Conservation (phyloP, 31 red algal species). For the Porphyra umbilicalis region DNA sequence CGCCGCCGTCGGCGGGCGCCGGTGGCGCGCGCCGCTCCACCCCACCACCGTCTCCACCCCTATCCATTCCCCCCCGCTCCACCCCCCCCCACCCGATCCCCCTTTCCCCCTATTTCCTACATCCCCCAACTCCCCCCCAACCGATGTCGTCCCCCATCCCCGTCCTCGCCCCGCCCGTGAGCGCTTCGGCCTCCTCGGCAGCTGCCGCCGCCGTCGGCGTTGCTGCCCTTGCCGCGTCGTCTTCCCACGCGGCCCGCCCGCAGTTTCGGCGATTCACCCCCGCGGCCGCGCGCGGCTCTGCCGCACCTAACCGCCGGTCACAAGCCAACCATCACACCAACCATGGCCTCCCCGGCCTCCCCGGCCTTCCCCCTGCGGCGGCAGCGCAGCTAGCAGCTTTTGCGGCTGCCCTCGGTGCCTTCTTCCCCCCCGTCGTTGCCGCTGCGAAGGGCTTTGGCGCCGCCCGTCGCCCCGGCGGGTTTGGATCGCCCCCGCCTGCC, state of each 20-base stretch:
- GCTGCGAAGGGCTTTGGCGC: neutral
- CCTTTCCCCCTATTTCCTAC: neutral
- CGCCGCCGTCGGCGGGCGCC: neutral
- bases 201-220: neutral
- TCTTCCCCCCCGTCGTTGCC: neutral
- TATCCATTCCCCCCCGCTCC: neutral
- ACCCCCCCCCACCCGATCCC: too few species aligned
- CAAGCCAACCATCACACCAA: too few species aligned
- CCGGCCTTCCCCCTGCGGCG: neutral
- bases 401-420: neutral
- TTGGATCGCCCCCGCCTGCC: too few species aligned
- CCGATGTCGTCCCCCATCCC: neutral
- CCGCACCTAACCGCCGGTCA: too few species aligned
- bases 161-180: neutral
- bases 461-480: neutral
- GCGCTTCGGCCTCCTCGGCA: neutral
- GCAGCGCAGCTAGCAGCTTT: neutral
- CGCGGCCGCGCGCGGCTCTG: neutral
- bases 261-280: neutral
- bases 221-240: neutral
- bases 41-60: neutral
- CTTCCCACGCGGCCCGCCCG: neutral
- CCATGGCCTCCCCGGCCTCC: too few species aligned
- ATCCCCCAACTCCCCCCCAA: neutral
- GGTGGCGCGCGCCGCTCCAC: neutral